Base-by-base conservation (phyloP, 768 basidiomycete genomes). In the Hygrocybe punicea region DNA sequence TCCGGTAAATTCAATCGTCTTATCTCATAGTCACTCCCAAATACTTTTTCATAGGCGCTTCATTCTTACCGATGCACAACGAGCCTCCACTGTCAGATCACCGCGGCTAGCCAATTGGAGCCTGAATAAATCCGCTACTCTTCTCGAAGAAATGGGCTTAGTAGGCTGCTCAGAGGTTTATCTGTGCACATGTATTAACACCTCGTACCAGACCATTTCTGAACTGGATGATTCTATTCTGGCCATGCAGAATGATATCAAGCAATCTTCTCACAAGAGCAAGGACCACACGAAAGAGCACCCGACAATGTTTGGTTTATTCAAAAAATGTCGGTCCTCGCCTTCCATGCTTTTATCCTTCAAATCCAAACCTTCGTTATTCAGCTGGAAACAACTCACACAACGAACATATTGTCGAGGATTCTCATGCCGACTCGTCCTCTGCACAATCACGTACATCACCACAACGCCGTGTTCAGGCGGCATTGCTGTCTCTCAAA, bases 101-200 rank as follows among this genome's bases (percentile, higher is more conserved):
- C 75, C 66, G 58, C 80, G 71, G 46, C 79, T 70, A 67, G 76
- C 67, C 63, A 84, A 69, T 63, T 61, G 71, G 56, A 81, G 64
- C 57, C 65, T 81, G 56, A 81, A 70, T 62, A 82, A 79, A 62
- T 78, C 82, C 6, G 78, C 75, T 14, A 60, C 68, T 24, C 72
- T 87, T 53, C 73, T 83, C 16, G 86, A 90, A 48, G 86, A 88
- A 64, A 87, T 92, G 78, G 80, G 79, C 29, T 67, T 63, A 58
- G 89, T 90, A 65, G 58, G 81, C 77, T 25, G 55, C 19, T 3
- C 34, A 35, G 5, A 13, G 23, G 16, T 54, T 36, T 45, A 39
- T 39, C 53, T 19, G 4, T 39, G 35, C 16, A 3, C 13, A 14
- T n/a, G 13, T 16, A 52, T 50, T 39, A 13, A 42, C 49, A 21